Evolutionary conservation across 2,329 filamentous ascomycete species (phyloP), one percentile per base, ranked within the genome.

Genomic region (Cladosporium sp.): DNA sequence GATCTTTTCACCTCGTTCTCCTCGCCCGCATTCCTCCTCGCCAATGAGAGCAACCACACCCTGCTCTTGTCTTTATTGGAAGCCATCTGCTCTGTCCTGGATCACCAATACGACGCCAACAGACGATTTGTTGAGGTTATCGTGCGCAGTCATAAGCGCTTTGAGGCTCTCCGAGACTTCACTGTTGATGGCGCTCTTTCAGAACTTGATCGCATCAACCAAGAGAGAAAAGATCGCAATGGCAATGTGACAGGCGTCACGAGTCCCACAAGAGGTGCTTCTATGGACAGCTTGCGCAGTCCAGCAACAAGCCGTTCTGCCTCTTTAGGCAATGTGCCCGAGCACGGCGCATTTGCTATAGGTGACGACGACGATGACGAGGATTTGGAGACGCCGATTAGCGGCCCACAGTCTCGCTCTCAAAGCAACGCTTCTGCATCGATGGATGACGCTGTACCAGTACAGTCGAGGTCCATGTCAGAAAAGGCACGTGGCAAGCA

Each of bases 401-500:
- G 29, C 24, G 44, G 29, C 12, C 38, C 30, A 7, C 42, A 51
- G 40, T 36, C 19, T 15, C 43, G 47, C 19, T 13, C 34, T 19
- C 45, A 42, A 30, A 52, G 54, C 12, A 83, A 60, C 77, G 80
- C 55, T 30, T 68, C 70, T 17, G 73, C 71, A 15, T 80, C 32
- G 2, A 71, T 80, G 1, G 89, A 95, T 53, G 90, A 95, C 54
- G 85, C 86, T 3, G 82, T 95, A 8, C 90, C 89, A 12, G 78
- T 84, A 17, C 91, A 96, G 65, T 68, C 95, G 24, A 82, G 89
- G 51, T 90, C 90, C 49, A 96, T 97, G 88, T 96, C 92, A 17
- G 93, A 97, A 69, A 99, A 97, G 68, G 93, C 93, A 13, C 79
- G 93, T 43, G 93, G 93, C 7, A 99, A 99, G 70, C 89, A 95